phyloP scores from a whole-genome alignment of 2,329 filamentous ascomycete genomes.

The Teratosphaeria gauchensis region DNA sequence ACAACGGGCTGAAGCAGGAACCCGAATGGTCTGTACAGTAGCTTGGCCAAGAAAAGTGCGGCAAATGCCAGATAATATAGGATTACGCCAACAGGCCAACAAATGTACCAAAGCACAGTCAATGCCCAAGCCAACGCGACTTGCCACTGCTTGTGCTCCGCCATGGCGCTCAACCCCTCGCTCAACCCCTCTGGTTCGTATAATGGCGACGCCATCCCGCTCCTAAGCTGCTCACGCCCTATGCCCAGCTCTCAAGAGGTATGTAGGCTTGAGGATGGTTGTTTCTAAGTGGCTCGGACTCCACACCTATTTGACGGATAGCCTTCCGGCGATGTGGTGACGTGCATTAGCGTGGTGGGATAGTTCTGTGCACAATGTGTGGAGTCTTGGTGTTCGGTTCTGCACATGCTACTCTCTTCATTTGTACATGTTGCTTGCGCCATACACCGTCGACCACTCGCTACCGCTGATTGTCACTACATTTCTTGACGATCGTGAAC shows the following conservation, averaged over 20 bases:
- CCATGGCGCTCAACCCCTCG: neutral
- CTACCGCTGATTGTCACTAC: neutral
- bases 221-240: neutral
- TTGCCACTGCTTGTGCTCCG: neutral
- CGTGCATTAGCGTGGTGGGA: neutral
- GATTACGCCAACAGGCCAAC: conserved; percentile 1
- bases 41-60: conserved; percentile 31
- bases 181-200: neutral
- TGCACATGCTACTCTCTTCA: neutral
- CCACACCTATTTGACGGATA: neutral
- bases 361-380: neutral
- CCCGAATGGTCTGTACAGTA: conserved; percentile 38
- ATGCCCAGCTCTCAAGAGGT: neutral
- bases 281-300: neutral
- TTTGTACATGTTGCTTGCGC: neutral
- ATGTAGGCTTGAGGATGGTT: neutral
- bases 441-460: neutral
- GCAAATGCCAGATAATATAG: neutral
- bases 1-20: conserved; percentile 44
- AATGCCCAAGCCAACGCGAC: neutral
- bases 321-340: neutral
- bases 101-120: conserved; percentile 4
- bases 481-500: neutral
- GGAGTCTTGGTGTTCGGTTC: neutral
- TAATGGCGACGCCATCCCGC: neutral